These are phyloP conservation scores for Exsudoporus frostii DNA, from an alignment of 768 basidiomycete genomes.

Conservation along the genomic window DNA sequence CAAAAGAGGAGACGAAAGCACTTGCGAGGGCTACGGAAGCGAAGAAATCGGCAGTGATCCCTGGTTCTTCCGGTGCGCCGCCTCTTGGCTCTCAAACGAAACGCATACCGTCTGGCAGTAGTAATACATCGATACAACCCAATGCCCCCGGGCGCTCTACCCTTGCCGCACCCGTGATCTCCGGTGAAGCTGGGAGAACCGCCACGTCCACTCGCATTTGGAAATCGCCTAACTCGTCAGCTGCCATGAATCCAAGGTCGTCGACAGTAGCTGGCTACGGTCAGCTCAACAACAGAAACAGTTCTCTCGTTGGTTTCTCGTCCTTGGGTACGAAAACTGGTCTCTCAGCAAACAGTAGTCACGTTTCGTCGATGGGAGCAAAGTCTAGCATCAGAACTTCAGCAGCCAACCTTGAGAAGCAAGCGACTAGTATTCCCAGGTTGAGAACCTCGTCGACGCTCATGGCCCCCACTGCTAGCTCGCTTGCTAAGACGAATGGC, in stretches of 20 bases:
- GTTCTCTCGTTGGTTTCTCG: conserved; percentile 28
- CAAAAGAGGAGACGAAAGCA: conserved; percentile 14
- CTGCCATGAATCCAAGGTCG: conserved; percentile 10
- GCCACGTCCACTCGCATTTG: conserved; percentile 12
- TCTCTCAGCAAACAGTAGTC: conserved; percentile 17
- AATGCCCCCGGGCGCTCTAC: conserved; percentile 9
- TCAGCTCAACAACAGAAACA: conserved; percentile 14
- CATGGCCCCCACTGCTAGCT: conserved; percentile 74
- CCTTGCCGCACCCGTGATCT: conserved; percentile 10
- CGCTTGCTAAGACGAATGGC: conserved; percentile 54
- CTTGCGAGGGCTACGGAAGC: conserved; percentile 4
- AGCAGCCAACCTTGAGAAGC: conserved; percentile 7
- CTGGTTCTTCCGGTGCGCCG: conserved; percentile 23
- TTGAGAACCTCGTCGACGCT: conserved; percentile 46
- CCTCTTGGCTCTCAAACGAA: conserved; percentile 19
- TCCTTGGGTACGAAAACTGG: conserved; percentile 40
- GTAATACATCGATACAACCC: conserved; percentile 3
- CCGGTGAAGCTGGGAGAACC: conserved; percentile 4
- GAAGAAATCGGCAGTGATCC: conserved; percentile 21
- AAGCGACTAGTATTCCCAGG: conserved; percentile 11
- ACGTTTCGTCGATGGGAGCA: conserved; percentile 29
- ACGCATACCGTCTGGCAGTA: conserved; percentile 15
- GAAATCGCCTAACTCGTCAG: conserved; percentile 20
- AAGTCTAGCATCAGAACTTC: conserved; percentile 18
- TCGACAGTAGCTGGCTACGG: conserved; percentile 18